Base-by-base conservation (phyloP, 257 asterid genomes). In the Henckelia pumila region DNA sequence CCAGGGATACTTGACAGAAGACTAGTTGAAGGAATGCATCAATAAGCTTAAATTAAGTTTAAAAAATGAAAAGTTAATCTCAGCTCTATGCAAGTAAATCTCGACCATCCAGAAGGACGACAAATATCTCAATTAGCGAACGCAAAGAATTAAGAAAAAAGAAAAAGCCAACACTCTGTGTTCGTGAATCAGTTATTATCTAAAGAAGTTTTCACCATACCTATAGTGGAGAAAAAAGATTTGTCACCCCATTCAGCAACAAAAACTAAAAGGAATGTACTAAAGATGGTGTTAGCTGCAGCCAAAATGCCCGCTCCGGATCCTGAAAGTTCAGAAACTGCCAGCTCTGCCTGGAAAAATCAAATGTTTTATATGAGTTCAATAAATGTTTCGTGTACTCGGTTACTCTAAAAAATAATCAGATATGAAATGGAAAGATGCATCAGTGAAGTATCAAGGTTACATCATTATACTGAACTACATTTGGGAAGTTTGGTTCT, bases 161-260 rank as follows among this genome's bases (percentile, higher is more conserved):
- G 13, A 2, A 29, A 29, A 50, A 55, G 20, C 16, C 23, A 24
- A 53, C 30, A 47, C 53, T 20, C 64, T 21, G 19, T 13, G 13
- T 33, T 10, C 32, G 26, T 21, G 32, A 11, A 28, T 14, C 28
- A 50, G 64, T 1, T 33, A 58, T 6, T 35, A 16, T 30, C 52
- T 35, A 5, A 63, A 28, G 29, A 63, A 66, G 56, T 26, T 56
- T 56, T 47, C 35, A 53, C 21, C 84, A 62, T 64, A 89, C 98
- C 97, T 69, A 93, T 93, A 25, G 99, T 90, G 61, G 97, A 93
- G 82, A 93, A 93, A 32, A 93, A 90, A 17, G 99, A 90, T 70
- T 93, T 93, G 73, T 93, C 99, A 4, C 99, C 99, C 99, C 99
- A 90, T 78, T 93, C 99, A 66, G 99, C 99, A 24, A 93, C 96